phyloP scores from a whole-genome alignment of 139 green algal genomes.

The Chlorella sp. region DNA sequence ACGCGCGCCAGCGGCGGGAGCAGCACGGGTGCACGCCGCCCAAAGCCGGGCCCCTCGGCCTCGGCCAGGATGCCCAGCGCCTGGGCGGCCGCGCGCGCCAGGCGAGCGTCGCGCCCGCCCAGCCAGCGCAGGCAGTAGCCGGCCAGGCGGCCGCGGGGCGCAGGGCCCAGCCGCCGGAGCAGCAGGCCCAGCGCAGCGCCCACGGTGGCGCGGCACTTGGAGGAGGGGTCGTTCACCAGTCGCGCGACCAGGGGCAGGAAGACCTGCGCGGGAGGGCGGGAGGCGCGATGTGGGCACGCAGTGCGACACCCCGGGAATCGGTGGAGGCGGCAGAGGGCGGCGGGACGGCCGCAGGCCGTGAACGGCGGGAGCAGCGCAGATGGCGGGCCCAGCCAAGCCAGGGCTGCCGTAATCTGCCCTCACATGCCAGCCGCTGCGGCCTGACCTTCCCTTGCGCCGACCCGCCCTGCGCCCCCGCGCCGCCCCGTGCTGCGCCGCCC shows the following conservation, averaged over 20 bases:
- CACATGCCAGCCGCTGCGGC: no score
- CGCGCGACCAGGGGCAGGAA: conserved; percentile 85
- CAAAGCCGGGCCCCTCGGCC: conserved; percentile 52
- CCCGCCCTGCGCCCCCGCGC: no score
- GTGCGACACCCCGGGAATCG: no score
- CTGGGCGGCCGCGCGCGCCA: conserved; percentile 59
- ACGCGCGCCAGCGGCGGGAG: conserved; percentile 37
- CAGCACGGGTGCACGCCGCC: conserved; percentile 38
- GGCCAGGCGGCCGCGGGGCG: conserved; percentile 47
- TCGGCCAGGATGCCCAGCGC: conserved; percentile 55
- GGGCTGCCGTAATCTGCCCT: no score
- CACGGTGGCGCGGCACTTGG: conserved; percentile 51
- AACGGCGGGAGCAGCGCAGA: not conserved
- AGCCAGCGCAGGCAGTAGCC: conserved; percentile 62
- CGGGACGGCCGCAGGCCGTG: no score
- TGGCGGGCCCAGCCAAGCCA: not conserved
- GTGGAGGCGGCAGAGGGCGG: no score
- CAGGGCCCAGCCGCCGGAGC: conserved; percentile 46
- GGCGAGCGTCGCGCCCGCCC: conserved; percentile 38
- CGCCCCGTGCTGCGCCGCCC: no score
- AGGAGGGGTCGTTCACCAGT: conserved; percentile 75
- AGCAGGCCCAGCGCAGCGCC: conserved; percentile 59
- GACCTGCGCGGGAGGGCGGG: conserved; percentile 57
- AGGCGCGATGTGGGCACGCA: no score
- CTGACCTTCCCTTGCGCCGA: no score